Base-by-base conservation (phyloP, 2,329 filamentous ascomycete genomes). In the Pseudogymnoascus sp. region DNA sequence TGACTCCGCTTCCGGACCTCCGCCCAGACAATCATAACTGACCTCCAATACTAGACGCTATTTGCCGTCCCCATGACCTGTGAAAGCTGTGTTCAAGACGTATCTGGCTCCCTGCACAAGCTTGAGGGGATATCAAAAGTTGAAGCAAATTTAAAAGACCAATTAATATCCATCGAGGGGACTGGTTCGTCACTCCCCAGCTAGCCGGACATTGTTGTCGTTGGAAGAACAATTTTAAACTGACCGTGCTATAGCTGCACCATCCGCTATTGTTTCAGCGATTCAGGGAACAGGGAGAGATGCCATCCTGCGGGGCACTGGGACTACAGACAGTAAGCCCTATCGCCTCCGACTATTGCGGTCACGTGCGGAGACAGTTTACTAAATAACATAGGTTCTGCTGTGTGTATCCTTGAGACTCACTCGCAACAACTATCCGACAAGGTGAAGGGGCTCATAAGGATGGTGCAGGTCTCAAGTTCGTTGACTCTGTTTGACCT, bases 31-130 rank as follows among this genome's bases (percentile, higher is more conserved):
- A 56, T 61, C 65, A 61, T 69, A 60, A 70, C 64, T 60, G 41
- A 62, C 40, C 35, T 59, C 16, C 37, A 28, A 35, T 46, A 53
- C 16, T 46, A 98, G 89, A 96, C 93, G 65, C 89, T 93, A 68
- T 98, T 98, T 76, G 92, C 93, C 67, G 95, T 98, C 70, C 93
- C 92, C 62, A 88, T 98, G 81, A 91, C 88, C 77, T 98, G 95
- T 79, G 89, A 96, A 71, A 81, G 84, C 72, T 98, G 95, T 79
- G 86, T 96, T 75, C 89, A 93, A 76, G 88, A 91, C 71, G 87
- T 99, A 74, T 91, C 91, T 71, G 84, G 84, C 67, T 87, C 91
- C 59, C 79, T 98, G 60, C 84, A 89, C 75, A 86, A 89, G 72
- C 78, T 98, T 46, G 81, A 85, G 71, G 92, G 93, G 43, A 90